phyloP scores from a whole-genome alignment of 805 yeast genomes.

The Saccharomycopsis malanga region DNA sequence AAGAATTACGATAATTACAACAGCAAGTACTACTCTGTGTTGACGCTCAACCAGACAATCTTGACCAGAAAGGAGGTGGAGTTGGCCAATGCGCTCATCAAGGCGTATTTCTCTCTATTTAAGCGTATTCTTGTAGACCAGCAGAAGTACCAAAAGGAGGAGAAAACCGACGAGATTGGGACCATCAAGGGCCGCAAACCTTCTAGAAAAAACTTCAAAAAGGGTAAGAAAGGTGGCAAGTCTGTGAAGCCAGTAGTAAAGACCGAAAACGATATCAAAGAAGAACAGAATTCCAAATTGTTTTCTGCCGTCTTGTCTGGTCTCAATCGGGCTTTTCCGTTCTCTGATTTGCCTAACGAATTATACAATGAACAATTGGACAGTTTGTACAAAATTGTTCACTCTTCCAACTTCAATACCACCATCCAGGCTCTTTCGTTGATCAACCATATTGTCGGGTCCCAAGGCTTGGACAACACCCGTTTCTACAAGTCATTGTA shows the following conservation, averaged over 20 bases:
- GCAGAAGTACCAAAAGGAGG: conserved; percentile 39
- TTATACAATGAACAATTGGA: conserved; percentile 71
- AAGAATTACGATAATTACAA: conserved; percentile 75
- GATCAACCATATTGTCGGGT: conserved; percentile 68
- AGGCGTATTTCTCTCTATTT: conserved; percentile 79
- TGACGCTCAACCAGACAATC: conserved; percentile 90
- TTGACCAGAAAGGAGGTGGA: conserved; percentile 67
- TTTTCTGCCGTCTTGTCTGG: conserved; percentile 92
- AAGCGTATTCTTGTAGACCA: conserved; percentile 73
- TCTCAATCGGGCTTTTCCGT: conserved; percentile 93
- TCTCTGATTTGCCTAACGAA: conserved; percentile 65
- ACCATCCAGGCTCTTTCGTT: conserved; percentile 86
- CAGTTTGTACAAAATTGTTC: conserved; percentile 83
- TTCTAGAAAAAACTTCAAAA: conserved; percentile 61
- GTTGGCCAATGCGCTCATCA: conserved; percentile 77
- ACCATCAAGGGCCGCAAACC: conserved; percentile 28
- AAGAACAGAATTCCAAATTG: conserved; percentile 77
- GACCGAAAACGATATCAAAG: conserved; percentile 54
- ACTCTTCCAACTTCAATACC: conserved; percentile 89
- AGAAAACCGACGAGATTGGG: conserved; percentile 27
- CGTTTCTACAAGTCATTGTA: conserved; percentile 84
- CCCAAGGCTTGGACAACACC: conserved; percentile 50
- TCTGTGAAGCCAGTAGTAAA: conserved; percentile 58
- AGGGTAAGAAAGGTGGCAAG: conserved; percentile 83
- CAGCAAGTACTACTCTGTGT: conserved; percentile 78